Conservation (phyloP, 1,139 yeast species). For the Yamadazyma spencermartinsiae region DNA sequence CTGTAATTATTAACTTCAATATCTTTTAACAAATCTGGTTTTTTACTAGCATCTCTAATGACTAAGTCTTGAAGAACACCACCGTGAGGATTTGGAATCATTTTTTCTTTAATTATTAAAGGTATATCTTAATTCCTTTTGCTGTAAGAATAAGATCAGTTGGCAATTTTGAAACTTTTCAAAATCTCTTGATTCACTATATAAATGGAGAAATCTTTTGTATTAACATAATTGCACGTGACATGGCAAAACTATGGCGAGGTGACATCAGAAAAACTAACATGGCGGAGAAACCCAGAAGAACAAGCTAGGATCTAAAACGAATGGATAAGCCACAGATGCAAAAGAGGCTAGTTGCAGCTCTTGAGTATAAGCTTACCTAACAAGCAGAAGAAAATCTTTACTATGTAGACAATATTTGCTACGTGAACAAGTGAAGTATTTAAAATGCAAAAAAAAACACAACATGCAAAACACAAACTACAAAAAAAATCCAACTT, state of each 20-base stretch:
- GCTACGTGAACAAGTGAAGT: not conserved
- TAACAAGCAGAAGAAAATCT: not conserved
- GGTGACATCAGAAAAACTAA: not conserved
- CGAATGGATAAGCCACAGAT: too few species aligned
- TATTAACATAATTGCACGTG: constrained; percentile 24
- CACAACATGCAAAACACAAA: not conserved
- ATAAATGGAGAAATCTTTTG: not conserved
- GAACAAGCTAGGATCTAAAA: too few species aligned
- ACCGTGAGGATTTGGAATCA: constrained; percentile 85
- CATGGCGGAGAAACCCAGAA: too few species aligned
- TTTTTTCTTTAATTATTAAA: constrained; percentile 4
- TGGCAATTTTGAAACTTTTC: too few species aligned
- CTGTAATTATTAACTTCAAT: constrained; percentile 46
- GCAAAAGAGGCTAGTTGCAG: not conserved
- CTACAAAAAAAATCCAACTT: not conserved
- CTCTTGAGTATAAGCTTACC: not conserved
- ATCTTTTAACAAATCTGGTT: constrained; percentile 57
- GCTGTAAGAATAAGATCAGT: not conserved
- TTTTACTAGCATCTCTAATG: constrained; percentile 72
- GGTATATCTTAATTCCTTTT: too few species aligned
- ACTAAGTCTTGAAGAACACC: constrained; percentile 84
- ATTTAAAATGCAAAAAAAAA: not conserved
- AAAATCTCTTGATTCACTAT: not conserved
- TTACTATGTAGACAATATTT: not conserved
- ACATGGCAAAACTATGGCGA: constrained; percentile 12